These are phyloP conservation scores for Backusella circina DNA, from an alignment of 192 early-diverging fungal genomes.

Conservation along the genomic window DNA sequence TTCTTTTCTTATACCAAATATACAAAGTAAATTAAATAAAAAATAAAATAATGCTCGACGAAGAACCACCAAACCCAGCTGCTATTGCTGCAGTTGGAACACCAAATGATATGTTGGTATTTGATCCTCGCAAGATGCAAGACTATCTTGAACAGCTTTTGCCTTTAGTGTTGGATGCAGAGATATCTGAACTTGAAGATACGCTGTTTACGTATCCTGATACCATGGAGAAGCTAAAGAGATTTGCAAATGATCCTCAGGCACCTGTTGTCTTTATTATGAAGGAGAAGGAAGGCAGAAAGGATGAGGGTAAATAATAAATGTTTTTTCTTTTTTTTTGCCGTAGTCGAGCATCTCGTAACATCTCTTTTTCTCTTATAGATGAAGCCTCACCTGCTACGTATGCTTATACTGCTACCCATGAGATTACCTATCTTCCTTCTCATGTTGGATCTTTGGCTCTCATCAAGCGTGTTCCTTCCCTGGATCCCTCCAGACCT, in stretches of 20 bases:
- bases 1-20: neutral
- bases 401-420: conserved; percentile 58
- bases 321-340: neutral
- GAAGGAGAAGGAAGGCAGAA: conserved; percentile 63
- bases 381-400: conserved; percentile 37
- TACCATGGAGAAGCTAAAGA: conserved; percentile 63
- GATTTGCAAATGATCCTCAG: conserved; percentile 75
- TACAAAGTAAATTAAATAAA: neutral
- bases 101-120: conserved; percentile 25
- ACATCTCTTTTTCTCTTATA: neutral
- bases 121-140: conserved; percentile 61
- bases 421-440: conserved; percentile 72
- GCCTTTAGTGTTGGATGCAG: conserved; percentile 68
- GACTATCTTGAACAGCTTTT: conserved; percentile 70
- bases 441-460: conserved; percentile 73
- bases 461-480: conserved; percentile 71
- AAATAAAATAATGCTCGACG: conserved; percentile 21
- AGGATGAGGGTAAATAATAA: conserved; percentile 39
- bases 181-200: conserved; percentile 52
- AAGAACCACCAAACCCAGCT: conserved; percentile 17
- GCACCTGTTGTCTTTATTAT: conserved; percentile 73
- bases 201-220: conserved; percentile 65
- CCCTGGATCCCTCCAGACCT: conserved; percentile 68
- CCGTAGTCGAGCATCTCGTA: neutral
- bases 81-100: conserved; percentile 5